Evolutionary conservation across 108 stramenopile species (phyloP), one percentile per base, ranked within the genome.

Genomic region (Cyclotella baltica): DNA sequence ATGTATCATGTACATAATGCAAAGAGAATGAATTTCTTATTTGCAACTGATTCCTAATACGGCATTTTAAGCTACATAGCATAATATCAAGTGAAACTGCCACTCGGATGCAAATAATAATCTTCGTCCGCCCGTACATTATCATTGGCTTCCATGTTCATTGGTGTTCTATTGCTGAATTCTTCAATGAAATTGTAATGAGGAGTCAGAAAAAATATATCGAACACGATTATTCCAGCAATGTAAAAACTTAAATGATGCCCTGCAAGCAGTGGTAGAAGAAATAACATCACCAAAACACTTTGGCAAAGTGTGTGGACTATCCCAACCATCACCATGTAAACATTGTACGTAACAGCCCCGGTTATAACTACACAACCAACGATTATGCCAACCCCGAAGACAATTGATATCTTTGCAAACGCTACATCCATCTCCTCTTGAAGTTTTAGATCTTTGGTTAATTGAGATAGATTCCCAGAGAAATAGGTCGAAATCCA

Each of bases 261-360:
- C 15, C 31, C 48, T 19, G 30, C 46, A 0, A 63, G 19, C 20
- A 73, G 43, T 31, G 72, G 72, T 11, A 30, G 51, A 9, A 53
- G 38, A 16, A 56, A 61, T 46, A 63, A 34, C 19, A 48, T 31
- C 16, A 20, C 31, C 29, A 73, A 61, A 5, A 59, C 28, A 28
- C 37, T n/a, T 63, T 73, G 23, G 13, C 62, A 52, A 35, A 73
- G 23, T 8, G 62, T 29, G 62, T 62, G 63, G n/a, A 73, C 13
- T n/a, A 46, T 46, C 1, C 72, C 72, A 3, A 73, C 30, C 22
- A 46, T 30, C 0, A 73, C 72, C 5, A 73, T 25, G 48, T 33
- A 53, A 11, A 47, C 28, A 50, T 73, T 73, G 35, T 73, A 73
- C 4, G 1, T 18, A 6, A 53, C 23, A 8, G 72, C 72, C 5